phyloP scores from a whole-genome alignment of 805 yeast genomes.

The Wickerhamomyces subpelliculosus region DNA sequence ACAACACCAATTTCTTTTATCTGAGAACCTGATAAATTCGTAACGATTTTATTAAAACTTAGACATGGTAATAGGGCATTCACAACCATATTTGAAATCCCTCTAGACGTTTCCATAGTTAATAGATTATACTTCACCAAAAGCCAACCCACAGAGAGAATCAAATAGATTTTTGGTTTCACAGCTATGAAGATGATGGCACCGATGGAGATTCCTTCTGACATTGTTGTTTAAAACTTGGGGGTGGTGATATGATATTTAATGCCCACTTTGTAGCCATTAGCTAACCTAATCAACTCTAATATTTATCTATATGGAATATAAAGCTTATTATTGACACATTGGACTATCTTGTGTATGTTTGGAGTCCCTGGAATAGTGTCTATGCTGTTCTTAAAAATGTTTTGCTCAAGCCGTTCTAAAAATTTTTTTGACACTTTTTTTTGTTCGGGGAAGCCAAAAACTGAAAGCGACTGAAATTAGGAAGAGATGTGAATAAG shows the following conservation, averaged over 20 bases:
- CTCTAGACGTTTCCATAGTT: constrained; percentile 46
- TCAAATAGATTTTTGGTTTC: constrained; percentile 21
- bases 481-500: no score
- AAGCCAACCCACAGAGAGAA: constrained; percentile 12
- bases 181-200: constrained; percentile 17
- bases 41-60: constrained; percentile 44
- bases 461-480: no score
- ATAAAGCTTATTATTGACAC: no score
- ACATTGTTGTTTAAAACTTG: neutral
- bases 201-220: constrained; percentile 6
- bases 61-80: constrained; percentile 47
- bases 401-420: no score
- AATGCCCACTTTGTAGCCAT: neutral
- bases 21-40: constrained; percentile 43
- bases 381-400: no score
- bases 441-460: no score
- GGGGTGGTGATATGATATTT: no score
- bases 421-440: no score
- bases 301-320: no score
- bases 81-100: constrained; percentile 45
- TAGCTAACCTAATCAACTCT: no score
- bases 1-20: constrained; percentile 46
- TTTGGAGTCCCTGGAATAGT: no score
- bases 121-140: constrained; percentile 25
- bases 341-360: no score